Percentiles rank a stretch among this genome's conserved stretches.
Evolutionary conservation across 192 early-diverging fungal species (phyloP).

Genomic region (Coemansia erecta): DNA sequence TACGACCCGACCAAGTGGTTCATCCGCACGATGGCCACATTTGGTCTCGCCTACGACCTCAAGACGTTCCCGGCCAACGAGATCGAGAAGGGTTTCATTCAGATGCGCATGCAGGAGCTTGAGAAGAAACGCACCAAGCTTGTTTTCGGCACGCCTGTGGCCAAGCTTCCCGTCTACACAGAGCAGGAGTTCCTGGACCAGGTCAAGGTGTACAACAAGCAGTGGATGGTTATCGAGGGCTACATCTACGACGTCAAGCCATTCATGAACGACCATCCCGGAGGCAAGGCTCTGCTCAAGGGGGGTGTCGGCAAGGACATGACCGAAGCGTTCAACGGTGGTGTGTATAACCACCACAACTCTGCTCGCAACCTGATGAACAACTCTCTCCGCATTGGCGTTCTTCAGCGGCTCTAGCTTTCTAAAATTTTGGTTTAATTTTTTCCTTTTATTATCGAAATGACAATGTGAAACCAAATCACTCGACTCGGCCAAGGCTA

Average conservation of each 20-base stretch:
- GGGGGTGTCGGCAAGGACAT: conserved; percentile 80
- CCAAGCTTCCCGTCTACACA: conserved; percentile 66
- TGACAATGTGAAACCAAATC: too few relatives aligned
- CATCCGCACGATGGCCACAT: conserved; percentile 55
- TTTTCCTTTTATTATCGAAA: background rate
- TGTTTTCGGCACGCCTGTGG: conserved; percentile 71
- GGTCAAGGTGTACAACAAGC: conserved; percentile 66
- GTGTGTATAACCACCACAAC: conserved; percentile 87
- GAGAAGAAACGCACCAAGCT: conserved; percentile 58
- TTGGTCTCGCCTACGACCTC: conserved; percentile 70
- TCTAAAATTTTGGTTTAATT: background rate
- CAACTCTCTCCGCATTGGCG: conserved; percentile 49
- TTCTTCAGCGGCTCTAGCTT: conserved; percentile 38
- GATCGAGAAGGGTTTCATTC: conserved; percentile 70
- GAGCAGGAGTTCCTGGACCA: conserved; percentile 63
- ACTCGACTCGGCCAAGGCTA: background rate
- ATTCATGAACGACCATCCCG: conserved; percentile 88
- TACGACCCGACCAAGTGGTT: conserved; percentile 86
- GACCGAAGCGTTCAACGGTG: conserved; percentile 85
- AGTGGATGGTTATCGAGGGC: conserved; percentile 83
- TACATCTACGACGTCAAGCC: conserved; percentile 75
- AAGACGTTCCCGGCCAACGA: conserved; percentile 79
- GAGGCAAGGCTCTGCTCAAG: conserved; percentile 71
- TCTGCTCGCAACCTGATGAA: conserved; percentile 78
- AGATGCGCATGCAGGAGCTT: conserved; percentile 81